Conservation (phyloP, 257 asterid species). For the Prunella vulgaris region DNA sequence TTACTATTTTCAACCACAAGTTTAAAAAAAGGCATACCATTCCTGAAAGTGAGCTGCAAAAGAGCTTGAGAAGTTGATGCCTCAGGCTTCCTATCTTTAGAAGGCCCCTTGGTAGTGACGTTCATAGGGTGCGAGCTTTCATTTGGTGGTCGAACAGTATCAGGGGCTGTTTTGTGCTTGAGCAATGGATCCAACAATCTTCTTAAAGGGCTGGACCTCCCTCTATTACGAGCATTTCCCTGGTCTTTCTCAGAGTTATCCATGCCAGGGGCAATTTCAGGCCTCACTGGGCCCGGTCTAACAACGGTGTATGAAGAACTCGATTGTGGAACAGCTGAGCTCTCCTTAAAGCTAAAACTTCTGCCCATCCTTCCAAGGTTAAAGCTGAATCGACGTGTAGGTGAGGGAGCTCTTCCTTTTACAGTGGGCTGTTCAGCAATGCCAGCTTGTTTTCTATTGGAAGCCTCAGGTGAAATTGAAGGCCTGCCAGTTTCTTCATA, state of each 20-base stretch:
- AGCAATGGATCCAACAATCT: slow-evolving; percentile 76
- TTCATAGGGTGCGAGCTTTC: slow-evolving; percentile 24
- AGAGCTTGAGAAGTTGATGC: slow-evolving; percentile 50
- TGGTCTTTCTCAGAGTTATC: slow-evolving; percentile 38
- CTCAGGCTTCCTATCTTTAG: slow-evolving; percentile 37
- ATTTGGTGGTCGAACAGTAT: slow-evolving; percentile 24
- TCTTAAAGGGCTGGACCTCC: slow-evolving; percentile 80
- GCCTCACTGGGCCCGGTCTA: slow-evolving; percentile 49
- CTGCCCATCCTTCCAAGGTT: slow-evolving; percentile 69
- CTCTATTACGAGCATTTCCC: slow-evolving; percentile 40
- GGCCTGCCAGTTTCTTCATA: slow-evolving; percentile 28
- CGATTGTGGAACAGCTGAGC: slow-evolving; percentile 42
- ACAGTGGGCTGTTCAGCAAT: slow-evolving; percentile 29
- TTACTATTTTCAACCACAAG: slow-evolving; percentile 65
- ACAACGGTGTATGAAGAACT: slow-evolving; percentile 35
- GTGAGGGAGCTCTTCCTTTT: slow-evolving; percentile 67
- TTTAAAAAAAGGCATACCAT: slow-evolving; percentile 72
- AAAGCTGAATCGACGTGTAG: slow-evolving; percentile 71
- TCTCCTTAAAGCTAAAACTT: slow-evolving; percentile 83
- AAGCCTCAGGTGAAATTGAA: slow-evolving; percentile 31
- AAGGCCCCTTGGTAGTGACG: slow-evolving; percentile 27
- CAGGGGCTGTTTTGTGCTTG: slow-evolving; percentile 49
- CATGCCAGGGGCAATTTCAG: slow-evolving; percentile 28
- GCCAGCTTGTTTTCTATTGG: slow-evolving; percentile 29
- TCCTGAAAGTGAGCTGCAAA: slow-evolving; percentile 68